Base-by-base conservation (phyloP, 495 filamentous ascomycete genomes). In the Friedmanniomyces endolithicus region DNA sequence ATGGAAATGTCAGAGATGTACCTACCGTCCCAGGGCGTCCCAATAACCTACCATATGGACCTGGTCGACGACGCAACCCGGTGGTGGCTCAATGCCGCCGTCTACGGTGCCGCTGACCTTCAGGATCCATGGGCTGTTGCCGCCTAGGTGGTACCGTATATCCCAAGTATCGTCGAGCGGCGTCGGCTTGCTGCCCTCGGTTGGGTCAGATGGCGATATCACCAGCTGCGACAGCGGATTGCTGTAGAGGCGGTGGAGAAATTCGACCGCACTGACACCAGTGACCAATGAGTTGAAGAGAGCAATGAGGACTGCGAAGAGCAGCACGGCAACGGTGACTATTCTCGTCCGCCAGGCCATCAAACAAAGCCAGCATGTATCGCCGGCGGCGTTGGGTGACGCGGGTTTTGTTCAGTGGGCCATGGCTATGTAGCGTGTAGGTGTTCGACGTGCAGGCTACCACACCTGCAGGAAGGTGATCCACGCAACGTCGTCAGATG, bases 121-220 rank as follows among this genome's bases (percentile, higher is more conserved):
- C 59, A 77, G 70, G 43, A 82, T 67, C 79, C 78, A 81, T 11
- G 79, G 79, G 1, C 79, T 75, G 63, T 78, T 78, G 6, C 79
- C 78, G 11, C 79, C 79, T 6, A 80, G 65, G 61, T 81, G 75
- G 52, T 80, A 73, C 22, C 78, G 65, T 43, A 80, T 59, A 59
- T 80, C 75, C 78, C 78, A 82, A 6, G 6, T 14, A 6, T 14
- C 37, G 55, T 56, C 56, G 9, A 6, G 3, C 24, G 12, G 11
- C 14, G 48, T 33, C 4, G 17, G 2, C 12, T 16, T 41, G 17
- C 37, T 41, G 12, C 3, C 37, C 12, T 14, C 12, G 4, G 37
- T 2, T 14, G 37, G 37, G 14, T 41, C 37, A 14, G 2, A 16
- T 19, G 37, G 12, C 12, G 37, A 14, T 16, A 41, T 19, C 37